Percentiles rank a stretch among this genome's conserved stretches.
Conservation (phyloP, 768 basidiomycete species). For the Lyophyllum semitale region DNA sequence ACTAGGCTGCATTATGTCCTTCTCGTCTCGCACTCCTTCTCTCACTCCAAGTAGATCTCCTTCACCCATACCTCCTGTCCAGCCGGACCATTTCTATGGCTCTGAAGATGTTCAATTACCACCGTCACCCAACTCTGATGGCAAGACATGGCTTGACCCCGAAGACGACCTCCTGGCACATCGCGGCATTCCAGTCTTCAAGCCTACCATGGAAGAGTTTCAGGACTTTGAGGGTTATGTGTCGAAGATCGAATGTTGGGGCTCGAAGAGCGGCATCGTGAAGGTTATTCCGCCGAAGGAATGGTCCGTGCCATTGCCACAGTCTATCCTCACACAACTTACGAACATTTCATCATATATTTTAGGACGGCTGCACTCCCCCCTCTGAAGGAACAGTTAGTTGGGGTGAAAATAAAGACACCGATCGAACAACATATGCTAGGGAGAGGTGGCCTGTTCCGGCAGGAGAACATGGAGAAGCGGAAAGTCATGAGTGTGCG, state of each 20-base stretch:
- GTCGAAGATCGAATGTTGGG: slow-evolving; percentile 87
- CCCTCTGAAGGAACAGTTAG: slow-evolving; percentile 68
- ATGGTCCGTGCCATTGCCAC: slow-evolving; percentile 60
- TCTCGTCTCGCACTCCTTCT: slow-evolving; percentile 39
- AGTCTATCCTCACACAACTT: slow-evolving; percentile 14
- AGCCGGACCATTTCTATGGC: slow-evolving; percentile 86
- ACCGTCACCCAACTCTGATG: slow-evolving; percentile 65
- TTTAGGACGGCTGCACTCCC: slow-evolving; percentile 73
- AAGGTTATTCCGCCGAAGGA: slow-evolving; percentile 95
- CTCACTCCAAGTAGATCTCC: slow-evolving; percentile 55
- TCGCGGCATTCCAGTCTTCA: slow-evolving; percentile 96
- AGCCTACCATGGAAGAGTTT: slow-evolving; percentile 91
- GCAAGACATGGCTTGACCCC: slow-evolving; percentile 72
- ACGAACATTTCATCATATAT: slow-evolving; percentile 23
- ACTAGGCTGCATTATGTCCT: slow-evolving; percentile 27
- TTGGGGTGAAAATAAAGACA: slow-evolving; percentile 74
- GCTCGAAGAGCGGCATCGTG: slow-evolving; percentile 86
- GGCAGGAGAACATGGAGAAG: slow-evolving; percentile 90
- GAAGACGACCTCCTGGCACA: slow-evolving; percentile 77
- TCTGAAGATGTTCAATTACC: slow-evolving; percentile 48
- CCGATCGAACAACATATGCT: slow-evolving; percentile 95
- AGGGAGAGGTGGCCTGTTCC: slow-evolving; percentile 83
- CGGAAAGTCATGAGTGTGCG: slow-evolving; percentile 80
- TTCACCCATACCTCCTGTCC: slow-evolving; percentile 54
- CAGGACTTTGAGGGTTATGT: slow-evolving; percentile 90